Conservation (phyloP, 352 stramenopile species). For the Globisporangium paroecandrum region DNA sequence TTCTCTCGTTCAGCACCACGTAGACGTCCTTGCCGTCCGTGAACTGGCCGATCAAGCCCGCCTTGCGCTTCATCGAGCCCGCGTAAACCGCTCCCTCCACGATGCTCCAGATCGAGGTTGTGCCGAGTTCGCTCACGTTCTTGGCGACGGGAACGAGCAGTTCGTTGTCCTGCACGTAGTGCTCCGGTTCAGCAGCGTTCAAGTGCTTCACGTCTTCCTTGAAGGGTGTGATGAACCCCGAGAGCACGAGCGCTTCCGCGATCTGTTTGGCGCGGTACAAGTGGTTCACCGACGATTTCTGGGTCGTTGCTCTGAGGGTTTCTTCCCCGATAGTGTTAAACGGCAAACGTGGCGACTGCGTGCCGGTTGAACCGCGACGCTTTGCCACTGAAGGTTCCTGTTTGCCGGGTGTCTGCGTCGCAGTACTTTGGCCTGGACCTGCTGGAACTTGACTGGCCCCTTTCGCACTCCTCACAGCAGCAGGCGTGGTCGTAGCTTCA, state of each 20-base stretch:
- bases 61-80: slow-evolving; percentile 9
- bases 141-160: slow-evolving; percentile 3
- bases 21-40: slow-evolving; percentile 10
- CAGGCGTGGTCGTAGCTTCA: neutral
- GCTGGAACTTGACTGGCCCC: neutral
- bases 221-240: slow-evolving; percentile 11
- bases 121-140: neutral
- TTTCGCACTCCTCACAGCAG: neutral
- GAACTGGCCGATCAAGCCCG: neutral
- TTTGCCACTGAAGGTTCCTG: too few relatives aligned
- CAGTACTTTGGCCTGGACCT: neutral
- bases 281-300: too few relatives aligned
- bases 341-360: neutral
- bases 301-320: neutral
- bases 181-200: neutral
- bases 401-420: too few relatives aligned
- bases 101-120: slow-evolving; percentile 8
- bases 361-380: too few relatives aligned
- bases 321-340: too few relatives aligned
- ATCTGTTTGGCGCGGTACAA: slow-evolving; percentile 1
- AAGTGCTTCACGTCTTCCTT: slow-evolving; percentile 4
- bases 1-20: slow-evolving; percentile 8
- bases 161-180: slow-evolving; percentile 8
- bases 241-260: slow-evolving; percentile 12
- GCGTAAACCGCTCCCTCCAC: slow-evolving; percentile 9